These are phyloP conservation scores for Fremontodendron californicum DNA, from an alignment of 345 rosid species.

Conservation along the genomic window DNA sequence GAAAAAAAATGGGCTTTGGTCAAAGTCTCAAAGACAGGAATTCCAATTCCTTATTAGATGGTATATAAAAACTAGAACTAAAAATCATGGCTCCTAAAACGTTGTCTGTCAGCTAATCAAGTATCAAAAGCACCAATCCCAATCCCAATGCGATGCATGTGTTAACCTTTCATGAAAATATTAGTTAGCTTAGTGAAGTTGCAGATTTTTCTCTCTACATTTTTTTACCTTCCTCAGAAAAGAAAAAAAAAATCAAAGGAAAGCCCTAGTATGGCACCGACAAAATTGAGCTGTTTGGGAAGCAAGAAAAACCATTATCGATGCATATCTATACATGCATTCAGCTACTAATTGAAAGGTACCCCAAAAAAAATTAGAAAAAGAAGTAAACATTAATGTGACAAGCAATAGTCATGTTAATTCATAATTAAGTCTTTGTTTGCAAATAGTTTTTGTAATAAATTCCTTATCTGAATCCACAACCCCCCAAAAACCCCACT, in stretches of 20 bases:
- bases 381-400: background rate
- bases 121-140: background rate
- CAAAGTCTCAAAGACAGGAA: background rate
- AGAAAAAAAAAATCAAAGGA: too few species aligned
- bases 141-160: background rate
- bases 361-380: background rate
- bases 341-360: background rate
- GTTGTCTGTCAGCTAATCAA: background rate
- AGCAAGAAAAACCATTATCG: background rate
- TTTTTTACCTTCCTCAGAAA: background rate
- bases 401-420: background rate
- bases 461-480: background rate
- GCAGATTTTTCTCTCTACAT: background rate
- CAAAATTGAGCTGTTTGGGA: background rate
- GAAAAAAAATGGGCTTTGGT: background rate
- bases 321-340: background rate
- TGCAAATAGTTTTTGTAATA: background rate
- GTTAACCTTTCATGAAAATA: background rate
- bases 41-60: background rate
- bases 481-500: background rate
- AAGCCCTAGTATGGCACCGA: background rate
- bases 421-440: background rate
- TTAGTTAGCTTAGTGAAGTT: background rate
- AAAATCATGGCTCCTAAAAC: background rate
- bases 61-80: background rate